Percentiles rank a stretch among this genome's conserved stretches.
Evolutionary conservation across 106 monocot genomes (phyloP).

Genomic region (Gastrodia elata): DNA sequence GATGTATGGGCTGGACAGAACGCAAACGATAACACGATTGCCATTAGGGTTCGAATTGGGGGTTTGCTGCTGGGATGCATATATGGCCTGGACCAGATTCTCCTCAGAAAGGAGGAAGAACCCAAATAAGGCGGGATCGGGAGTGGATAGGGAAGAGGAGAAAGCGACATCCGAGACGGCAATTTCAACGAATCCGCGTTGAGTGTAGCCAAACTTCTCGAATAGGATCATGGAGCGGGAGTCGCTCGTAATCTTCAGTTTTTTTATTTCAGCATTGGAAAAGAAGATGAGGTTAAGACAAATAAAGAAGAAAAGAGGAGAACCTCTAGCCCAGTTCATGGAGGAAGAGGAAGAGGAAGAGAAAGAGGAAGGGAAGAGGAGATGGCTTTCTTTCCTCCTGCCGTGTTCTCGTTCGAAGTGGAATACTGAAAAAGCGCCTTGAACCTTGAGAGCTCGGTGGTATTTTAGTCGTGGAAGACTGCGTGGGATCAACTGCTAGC

Average conservation of each 20-base stretch:
- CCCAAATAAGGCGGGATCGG: constrained; percentile 49
- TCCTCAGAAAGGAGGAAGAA: constrained; percentile 78
- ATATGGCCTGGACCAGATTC: constrained; percentile 47
- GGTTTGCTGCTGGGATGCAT: constrained; percentile 23
- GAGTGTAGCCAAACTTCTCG: constrained; percentile 74
- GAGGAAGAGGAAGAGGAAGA: not conserved
- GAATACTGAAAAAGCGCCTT: not conserved
- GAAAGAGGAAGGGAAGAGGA: no score
- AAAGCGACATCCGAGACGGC: constrained; percentile 28
- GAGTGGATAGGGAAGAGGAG: constrained; percentile 17
- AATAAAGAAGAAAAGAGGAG: constrained; percentile 26
- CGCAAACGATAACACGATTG: constrained; percentile 31
- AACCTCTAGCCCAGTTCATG: not conserved
- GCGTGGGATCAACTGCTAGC: not conserved
- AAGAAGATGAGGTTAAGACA: constrained; percentile 13
- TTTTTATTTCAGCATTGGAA: constrained; percentile 62
- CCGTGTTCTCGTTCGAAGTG: not conserved
- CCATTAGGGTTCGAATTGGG: not conserved
- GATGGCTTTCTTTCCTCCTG: not conserved
- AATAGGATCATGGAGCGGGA: constrained; percentile 56
- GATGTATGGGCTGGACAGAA: constrained; percentile 49
- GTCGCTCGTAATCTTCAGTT: constrained; percentile 43
- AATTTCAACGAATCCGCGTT: constrained; percentile 36
- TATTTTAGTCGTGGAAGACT: not conserved
- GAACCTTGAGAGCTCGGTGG: not conserved